Percentiles rank a stretch among this genome's conserved stretches.
These are phyloP conservation scores for Aspergillus pseudoglaucus DNA, from an alignment of 2,329 filamentous ascomycete genomes.

Conservation along the genomic window DNA sequence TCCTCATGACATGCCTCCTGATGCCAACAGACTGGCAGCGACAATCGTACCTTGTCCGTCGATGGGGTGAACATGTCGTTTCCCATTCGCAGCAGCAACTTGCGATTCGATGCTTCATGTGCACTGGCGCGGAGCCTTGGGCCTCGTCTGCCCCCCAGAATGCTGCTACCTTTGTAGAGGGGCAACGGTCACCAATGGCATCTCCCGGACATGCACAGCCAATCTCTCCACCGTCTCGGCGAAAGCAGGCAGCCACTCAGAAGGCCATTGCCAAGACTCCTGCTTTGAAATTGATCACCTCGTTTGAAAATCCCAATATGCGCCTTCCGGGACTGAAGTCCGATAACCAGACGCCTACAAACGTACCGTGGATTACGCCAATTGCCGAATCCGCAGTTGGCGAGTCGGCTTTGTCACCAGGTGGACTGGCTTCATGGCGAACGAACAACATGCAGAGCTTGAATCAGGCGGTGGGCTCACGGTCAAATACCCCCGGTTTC, in stretches of 20 bases:
- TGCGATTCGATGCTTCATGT: constrained; percentile 88
- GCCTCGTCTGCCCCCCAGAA: constrained; percentile 71
- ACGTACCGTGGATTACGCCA: constrained; percentile 70
- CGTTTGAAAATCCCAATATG: constrained; percentile 62
- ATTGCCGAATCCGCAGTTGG: constrained; percentile 69
- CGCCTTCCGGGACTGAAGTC: constrained; percentile 54
- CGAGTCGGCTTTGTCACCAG: constrained; percentile 59
- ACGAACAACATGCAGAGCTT: constrained; percentile 57
- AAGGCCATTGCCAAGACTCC: constrained; percentile 67
- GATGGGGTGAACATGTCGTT: constrained; percentile 92
- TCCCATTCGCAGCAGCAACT: constrained; percentile 81
- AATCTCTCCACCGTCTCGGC: constrained; percentile 19
- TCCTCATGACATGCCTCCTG: constrained; percentile 77
- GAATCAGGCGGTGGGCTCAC: constrained; percentile 63
- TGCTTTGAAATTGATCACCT: constrained; percentile 83
- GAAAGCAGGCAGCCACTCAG: constrained; percentile 46
- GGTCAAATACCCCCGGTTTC: constrained; percentile 56
- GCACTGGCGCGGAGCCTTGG: constrained; percentile 83
- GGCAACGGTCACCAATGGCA: constrained; percentile 36
- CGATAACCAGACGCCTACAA: constrained; percentile 65
- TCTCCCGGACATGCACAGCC: constrained; percentile 52
- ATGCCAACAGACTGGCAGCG: constrained; percentile 86
- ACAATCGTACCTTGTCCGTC: constrained; percentile 77
- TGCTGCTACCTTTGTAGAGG: constrained; percentile 40
- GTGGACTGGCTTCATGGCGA: constrained; percentile 54